Evolutionary conservation across 495 filamentous ascomycete species (phyloP), one percentile per base, ranked within the genome.

Genomic region (Saxophila tyrrhenica): DNA sequence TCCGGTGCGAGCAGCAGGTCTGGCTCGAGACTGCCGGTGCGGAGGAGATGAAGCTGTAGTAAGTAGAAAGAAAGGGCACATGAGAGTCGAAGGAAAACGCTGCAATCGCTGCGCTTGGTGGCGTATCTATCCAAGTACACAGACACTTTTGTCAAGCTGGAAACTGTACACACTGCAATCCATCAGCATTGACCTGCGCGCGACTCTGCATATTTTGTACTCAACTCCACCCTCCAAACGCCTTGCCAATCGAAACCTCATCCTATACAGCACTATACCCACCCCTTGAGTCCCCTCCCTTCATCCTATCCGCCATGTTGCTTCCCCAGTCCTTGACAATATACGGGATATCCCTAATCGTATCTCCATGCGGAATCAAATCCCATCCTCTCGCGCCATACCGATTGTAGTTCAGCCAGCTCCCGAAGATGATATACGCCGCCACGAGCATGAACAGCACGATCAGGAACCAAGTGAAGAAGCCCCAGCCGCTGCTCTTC

Each of bases 351-450:
- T 98, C 92, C 50, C 90, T 80, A 62, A 98, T 83, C 13, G 87
- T 86, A 67, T 98, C 92, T 52, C 86, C 82, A 67, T 97, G 94
- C 0, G 92, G 92, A 11, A 97, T 77, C 13, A 97, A 77, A 60
- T 97, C 92, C 92, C 89, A 96, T 52, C 92, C 92, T 20, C 92
- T 78, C 42, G 89, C 89, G 23, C 89, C 90, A 67, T 94, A 94
- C 54, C 89, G 87, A 74, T 88, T 96, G 76, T 97, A 97, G 73
- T 97, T 97, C 60, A 97, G 82, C 92, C 92, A 98, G 21, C 89
- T 94, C 64, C 89, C 89, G 63, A 97, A 97, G 68, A 98, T 95
- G 59, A 98, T 82, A 69, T 98, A 98, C 20, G 94, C 72, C 16
- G 92, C 89, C 17, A 81, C 79, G 44, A 77, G 79, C 45, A 97